Conservation (phyloP, 2,329 filamentous ascomycete genomes). For the Botrytis fabae region DNA sequence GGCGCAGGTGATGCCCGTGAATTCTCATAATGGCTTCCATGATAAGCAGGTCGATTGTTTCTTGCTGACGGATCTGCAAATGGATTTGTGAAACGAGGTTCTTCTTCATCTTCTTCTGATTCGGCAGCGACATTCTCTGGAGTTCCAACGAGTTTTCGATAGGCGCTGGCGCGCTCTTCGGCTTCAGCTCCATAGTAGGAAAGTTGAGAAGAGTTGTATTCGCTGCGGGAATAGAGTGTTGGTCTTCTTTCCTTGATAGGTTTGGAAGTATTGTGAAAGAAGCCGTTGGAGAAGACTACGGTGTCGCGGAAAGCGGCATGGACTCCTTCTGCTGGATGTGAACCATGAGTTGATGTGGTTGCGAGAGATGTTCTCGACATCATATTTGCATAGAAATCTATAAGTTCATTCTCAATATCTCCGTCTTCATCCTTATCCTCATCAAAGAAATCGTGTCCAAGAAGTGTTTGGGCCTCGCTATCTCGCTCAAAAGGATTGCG, state of each 20-base stretch:
- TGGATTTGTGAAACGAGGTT: not conserved
- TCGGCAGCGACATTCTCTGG: not conserved
- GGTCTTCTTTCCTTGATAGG: not conserved
- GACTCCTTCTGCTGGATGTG: conserved; percentile 16
- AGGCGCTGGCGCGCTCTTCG: not conserved
- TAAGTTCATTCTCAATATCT: conserved; percentile 30
- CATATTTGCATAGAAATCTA: conserved; percentile 30
- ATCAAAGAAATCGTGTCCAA: conserved; percentile 25
- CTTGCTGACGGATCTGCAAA: not conserved
- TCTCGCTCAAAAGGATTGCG: not conserved
- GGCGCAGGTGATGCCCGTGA: not conserved
- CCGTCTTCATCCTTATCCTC: conserved; percentile 19
- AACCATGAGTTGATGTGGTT: not conserved
- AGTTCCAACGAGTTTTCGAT: not conserved
- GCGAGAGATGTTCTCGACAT: conserved; percentile 21
- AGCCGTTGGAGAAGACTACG: not conserved
- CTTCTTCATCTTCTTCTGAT: not conserved
- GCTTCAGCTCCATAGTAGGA: not conserved
- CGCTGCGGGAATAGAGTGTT: not conserved
- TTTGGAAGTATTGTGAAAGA: not conserved
- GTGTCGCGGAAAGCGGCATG: conserved; percentile 27
- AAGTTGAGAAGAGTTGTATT: not conserved
- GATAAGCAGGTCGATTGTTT: not conserved
- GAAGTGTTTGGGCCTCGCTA: conserved; percentile 41
- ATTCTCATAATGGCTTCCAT: not conserved